A percentile compares a stretch with the other conserved stretches of the same genome.
These are phyloP conservation scores for Penicilliopsis zonata DNA, from an alignment of 495 filamentous ascomycete species.

Conservation along the genomic window DNA sequence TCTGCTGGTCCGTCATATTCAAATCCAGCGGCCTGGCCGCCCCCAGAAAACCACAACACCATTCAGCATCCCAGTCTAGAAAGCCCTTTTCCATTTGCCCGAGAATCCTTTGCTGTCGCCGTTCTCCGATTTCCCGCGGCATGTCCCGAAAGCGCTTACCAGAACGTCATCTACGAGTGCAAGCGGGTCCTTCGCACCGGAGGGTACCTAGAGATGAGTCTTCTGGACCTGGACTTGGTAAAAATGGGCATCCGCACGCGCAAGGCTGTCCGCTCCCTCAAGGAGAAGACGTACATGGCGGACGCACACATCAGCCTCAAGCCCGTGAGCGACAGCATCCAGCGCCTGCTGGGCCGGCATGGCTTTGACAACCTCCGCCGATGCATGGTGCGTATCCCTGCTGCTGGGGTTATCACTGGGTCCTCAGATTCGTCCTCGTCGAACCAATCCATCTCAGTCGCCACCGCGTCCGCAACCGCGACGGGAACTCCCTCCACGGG, in stretches of 20 bases:
- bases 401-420: constrained; percentile 53
- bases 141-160: constrained; percentile 59
- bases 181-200: constrained; percentile 84
- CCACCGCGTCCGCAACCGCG: constrained; percentile 10
- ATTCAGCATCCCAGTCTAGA: constrained; percentile 57
- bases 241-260: constrained; percentile 73
- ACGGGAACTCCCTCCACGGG: constrained; percentile 16
- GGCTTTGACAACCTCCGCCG: constrained; percentile 79
- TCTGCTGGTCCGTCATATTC: constrained; percentile 13
- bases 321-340: constrained; percentile 65
- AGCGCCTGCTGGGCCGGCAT: constrained; percentile 59
- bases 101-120: constrained; percentile 73
- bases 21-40: constrained; percentile 36
- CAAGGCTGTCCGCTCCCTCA: constrained; percentile 63
- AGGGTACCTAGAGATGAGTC: constrained; percentile 76
- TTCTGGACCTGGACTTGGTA: constrained; percentile 77
- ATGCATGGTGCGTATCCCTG: constrained; percentile 82
- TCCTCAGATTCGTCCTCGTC: constrained; percentile 29
- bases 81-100: constrained; percentile 74
- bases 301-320: constrained; percentile 55
- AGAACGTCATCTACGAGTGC: constrained; percentile 73
- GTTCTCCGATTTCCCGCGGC: constrained; percentile 80
- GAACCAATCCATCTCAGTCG: constrained; percentile 10
- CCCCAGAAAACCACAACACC: constrained; percentile 76
- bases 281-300: constrained; percentile 57